Base-by-base conservation (phyloP, 345 rosid genomes). In the Populus davidiana region DNA sequence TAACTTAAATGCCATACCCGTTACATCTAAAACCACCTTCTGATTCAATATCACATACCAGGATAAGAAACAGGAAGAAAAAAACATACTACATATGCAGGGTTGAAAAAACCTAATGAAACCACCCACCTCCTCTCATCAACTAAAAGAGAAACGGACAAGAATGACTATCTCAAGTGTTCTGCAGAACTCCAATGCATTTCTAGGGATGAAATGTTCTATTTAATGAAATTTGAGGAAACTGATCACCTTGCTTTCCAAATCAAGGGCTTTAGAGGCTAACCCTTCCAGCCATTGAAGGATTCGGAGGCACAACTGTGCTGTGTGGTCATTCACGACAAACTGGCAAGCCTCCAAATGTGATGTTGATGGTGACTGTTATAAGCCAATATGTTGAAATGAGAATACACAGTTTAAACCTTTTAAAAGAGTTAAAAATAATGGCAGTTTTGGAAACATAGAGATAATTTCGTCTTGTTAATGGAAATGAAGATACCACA, bases 261-360 rank as follows among this genome's bases (percentile, higher is more conserved):
- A 84, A 77, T 96, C 96, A 76, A 96, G 99, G 77, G 93, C 90
- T 85, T 96, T 92, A 66, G 99, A 93, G 74, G 98, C 99, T 83
- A 96, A 83, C 61, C 88, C 98, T 86, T 96, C 98, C 49, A 96
- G 90, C 99, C 99, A 96, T 54, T 90, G 92, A 87, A 93, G 90
- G 74, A 96, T 88, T 49, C 99, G 96, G 78, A 93, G 96, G 86
- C 99, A 93, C 72, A 93, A 79, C 78, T 96, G 98, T 74, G 98
- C 93, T 75, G 94, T 91, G 79, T 89, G 99, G 84, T 92, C 92
- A 73, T 89, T 91, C 81, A 85, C 86, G 82, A 89, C 96, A 87
- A 92, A 92, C 83, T 89, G 96, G 78, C 98, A 89, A 79, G 99
- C 94, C 86, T 91, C 99, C 81, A 93, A 81, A 87, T 96, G 98